Percentiles rank a stretch among this genome's conserved stretches.
Conservation (phyloP, 164 flowering plant genomes). For the Saururus chinensis region DNA sequence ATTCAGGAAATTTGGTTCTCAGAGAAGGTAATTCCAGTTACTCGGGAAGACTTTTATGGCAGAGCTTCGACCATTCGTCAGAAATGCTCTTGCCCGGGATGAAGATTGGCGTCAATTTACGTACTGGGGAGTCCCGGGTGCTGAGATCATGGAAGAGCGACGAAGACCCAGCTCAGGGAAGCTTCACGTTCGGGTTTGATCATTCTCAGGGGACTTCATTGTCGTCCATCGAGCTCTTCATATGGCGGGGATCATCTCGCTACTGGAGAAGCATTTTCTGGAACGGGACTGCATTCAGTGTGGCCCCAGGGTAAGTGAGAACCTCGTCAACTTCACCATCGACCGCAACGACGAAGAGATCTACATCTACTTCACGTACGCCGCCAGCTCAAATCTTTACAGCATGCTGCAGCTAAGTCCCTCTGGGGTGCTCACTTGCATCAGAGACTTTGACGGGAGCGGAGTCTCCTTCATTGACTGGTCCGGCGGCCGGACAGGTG, state of each 20-base stretch:
- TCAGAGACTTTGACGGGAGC: conserved; percentile 3
- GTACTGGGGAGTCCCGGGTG: conserved; percentile 4
- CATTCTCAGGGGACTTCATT: conserved; percentile 2
- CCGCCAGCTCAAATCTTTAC: background rate
- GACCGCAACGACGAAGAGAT: background rate
- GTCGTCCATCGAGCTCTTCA: conserved; percentile 1
- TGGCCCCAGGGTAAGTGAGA: background rate
- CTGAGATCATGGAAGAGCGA: conserved; percentile 28
- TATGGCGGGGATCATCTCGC: conserved; percentile 1
- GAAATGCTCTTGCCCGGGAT: conserved; percentile 20
- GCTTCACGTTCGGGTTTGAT: conserved; percentile 7
- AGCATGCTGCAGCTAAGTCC: conserved; percentile 1
- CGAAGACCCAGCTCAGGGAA: conserved; percentile 25
- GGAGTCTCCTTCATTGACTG: background rate
- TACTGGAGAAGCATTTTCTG: conserved; percentile 5
- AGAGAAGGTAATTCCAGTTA: conserved; percentile 4
- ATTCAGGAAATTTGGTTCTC: conserved; percentile 17
- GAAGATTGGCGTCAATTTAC: conserved; percentile 13
- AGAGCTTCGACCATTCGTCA: conserved; percentile 29
- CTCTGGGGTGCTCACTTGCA: conserved; percentile 6
- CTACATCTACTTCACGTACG: conserved; percentile 4
- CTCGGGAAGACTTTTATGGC: conserved; percentile 9
- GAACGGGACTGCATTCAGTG: conserved; percentile 3
- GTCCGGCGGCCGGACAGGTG: too few relatives aligned
- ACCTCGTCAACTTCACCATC: background rate